Evolutionary conservation across 306 rosid genomes (phyloP).

Genomic region (Cucurbita moschata): DNA sequence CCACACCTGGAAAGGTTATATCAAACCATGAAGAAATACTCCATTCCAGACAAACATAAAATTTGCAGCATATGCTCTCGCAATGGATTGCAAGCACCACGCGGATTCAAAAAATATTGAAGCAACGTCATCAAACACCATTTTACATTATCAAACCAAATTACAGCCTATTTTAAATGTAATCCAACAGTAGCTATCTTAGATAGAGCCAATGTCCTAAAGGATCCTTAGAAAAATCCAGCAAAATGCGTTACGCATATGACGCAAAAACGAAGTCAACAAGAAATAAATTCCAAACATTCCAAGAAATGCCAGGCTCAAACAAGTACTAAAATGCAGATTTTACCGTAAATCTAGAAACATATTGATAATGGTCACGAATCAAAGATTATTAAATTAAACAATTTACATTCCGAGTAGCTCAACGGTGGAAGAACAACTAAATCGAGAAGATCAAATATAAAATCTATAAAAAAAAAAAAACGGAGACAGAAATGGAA

Average conservation of each 20-base stretch:
- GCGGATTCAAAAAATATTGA: not conserved
- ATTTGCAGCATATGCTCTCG: not conserved
- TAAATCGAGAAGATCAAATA: not conserved
- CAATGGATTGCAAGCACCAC: not conserved
- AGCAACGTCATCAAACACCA: not conserved
- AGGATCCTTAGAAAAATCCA: not conserved
- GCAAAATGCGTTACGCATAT: not conserved
- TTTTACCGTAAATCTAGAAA: not conserved
- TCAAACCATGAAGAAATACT: not conserved
- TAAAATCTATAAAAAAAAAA: not conserved
- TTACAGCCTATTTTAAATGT: not conserved
- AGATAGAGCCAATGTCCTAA: not conserved
- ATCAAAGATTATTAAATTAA: not conserved
- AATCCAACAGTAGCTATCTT: not conserved
- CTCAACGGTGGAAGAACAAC: not conserved
- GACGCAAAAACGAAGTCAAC: not conserved
- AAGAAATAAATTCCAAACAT: not conserved
- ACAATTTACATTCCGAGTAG: not conserved
- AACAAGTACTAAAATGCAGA: not conserved
- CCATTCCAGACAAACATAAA: not conserved
- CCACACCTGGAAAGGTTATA: constrained; percentile 50
- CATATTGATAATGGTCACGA: not conserved
- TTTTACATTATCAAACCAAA: not conserved
- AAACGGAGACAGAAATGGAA: not conserved
- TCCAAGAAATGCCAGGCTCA: not conserved